Percentiles rank a stretch among this genome's conserved stretches.
phyloP scores from a whole-genome alignment of 805 yeast genomes.

The Saturnispora zaruensis region DNA sequence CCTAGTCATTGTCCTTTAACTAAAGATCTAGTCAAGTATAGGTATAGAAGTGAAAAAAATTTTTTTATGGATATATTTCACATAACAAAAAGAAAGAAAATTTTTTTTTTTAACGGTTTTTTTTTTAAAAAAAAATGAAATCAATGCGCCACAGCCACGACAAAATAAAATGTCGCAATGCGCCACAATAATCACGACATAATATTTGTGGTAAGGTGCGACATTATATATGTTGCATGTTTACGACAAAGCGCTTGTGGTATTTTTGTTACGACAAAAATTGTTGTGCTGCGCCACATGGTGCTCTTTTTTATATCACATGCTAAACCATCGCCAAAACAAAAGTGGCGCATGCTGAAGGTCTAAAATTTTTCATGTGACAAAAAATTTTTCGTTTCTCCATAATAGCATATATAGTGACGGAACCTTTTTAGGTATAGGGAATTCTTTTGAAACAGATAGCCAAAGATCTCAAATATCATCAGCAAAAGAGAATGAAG shows the following conservation, averaged over 20 bases:
- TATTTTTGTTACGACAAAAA: not conserved
- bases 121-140: too few relatives aligned
- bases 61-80: not conserved
- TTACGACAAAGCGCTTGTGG: too few relatives aligned
- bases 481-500: constrained; percentile 29
- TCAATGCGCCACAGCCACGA: too few relatives aligned
- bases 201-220: too few relatives aligned
- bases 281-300: not conserved
- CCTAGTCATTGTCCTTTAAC: constrained; percentile 23
- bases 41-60: constrained; percentile 1
- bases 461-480: not conserved
- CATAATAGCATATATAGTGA: not conserved
- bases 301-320: not conserved
- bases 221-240: too few relatives aligned
- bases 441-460: not conserved
- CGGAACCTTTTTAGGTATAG: not conserved
- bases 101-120: not conserved
- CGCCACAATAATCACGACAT: not conserved
- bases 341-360: not conserved
- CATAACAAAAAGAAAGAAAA: too few relatives aligned
- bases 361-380: not conserved
- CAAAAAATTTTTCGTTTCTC: constrained; percentile 1
- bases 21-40: not conserved
- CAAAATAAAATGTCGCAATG: not conserved
- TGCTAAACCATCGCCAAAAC: not conserved